Evolutionary conservation across 2,329 filamentous ascomycete species (phyloP), one percentile per base, ranked within the genome.

Genomic region (Chaetomium sp.): DNA sequence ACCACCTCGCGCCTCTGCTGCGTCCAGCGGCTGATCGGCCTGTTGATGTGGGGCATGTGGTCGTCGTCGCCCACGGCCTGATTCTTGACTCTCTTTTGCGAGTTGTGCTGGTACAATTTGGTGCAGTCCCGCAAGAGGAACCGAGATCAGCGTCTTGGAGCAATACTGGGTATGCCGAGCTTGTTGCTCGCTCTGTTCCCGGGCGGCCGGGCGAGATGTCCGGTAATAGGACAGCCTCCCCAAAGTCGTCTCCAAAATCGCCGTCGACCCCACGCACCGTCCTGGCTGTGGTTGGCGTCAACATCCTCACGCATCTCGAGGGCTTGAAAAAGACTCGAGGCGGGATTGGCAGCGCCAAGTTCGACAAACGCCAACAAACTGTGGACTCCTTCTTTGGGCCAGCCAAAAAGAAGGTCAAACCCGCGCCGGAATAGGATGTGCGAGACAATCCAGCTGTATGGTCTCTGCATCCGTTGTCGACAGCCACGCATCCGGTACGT

Each of bases 41-140:
- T 9, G 65, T 69, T 6, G 72, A 27, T 27, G 19, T 27, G 19
- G 19, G 19, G 3, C 19, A 27, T 75, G 73, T 90, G 10, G 85
- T 83, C 1, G 72, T 95, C 11, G 87, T 95, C 3, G 87, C 91
- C 1, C 91, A 96, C 65, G 91, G 91, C 12, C 85, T 95, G 58
- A 83, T 95, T 42, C 78, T 96, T 2, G 82, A 82, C 2, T 78
- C 82, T 36, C 70, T 96, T 0, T 85, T 87, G 78, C 77, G 79
- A 54, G 76, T 78, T 10, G 68, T 95, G 11, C 72, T 86, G 6
- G 70, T 73, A 10, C 76, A 80, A 3, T 79, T 89, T 56, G 69
- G 71, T 6, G 54, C 63, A 1, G 50, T 45, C 2, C 65, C 66
- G 49, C 38, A 65, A 14, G 41, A 11, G 11, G 49, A 53, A 27